A percentile compares a stretch with the other conserved stretches of the same genome.
Evolutionary conservation across 192 early-diverging fungal genomes (phyloP).

Genomic region (Coemansia sp.): DNA sequence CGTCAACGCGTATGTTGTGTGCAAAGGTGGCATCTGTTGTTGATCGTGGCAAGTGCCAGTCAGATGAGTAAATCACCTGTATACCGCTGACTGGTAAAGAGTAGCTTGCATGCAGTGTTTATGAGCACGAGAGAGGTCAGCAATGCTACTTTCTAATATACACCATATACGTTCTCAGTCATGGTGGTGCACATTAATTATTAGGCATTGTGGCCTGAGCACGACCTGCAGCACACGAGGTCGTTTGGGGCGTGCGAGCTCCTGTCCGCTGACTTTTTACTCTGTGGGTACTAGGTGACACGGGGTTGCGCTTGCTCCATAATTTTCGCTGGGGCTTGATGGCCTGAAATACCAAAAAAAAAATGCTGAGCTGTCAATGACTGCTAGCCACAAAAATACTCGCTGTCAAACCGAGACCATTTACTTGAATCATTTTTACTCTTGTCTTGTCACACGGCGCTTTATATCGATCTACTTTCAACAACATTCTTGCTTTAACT

Average conservation of each 20-base stretch:
- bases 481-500: not conserved
- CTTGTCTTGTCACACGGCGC: not conserved
- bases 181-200: not conserved
- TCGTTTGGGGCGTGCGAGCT: not conserved
- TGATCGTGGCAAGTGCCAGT: conserved; percentile 5
- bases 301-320: not conserved
- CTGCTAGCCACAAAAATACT: not conserved
- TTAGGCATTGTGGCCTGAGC: not conserved
- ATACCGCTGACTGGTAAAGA: conserved; percentile 4
- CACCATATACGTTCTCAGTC: not conserved
- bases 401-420: not conserved
- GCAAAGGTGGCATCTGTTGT: not conserved
- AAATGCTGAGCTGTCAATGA: not conserved
- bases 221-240: not conserved
- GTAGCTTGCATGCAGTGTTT: not conserved
- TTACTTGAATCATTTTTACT: not conserved
- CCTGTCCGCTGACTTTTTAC: not conserved
- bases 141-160: not conserved
- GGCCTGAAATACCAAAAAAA: not conserved
- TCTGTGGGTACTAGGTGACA: not conserved
- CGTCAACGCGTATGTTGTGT: not conserved
- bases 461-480: not conserved
- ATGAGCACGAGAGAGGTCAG: not conserved
- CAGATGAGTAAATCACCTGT: not conserved
- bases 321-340: not conserved